Evolutionary conservation across 768 basidiomycete genomes (phyloP).

Genomic region (Mycena filopes): DNA sequence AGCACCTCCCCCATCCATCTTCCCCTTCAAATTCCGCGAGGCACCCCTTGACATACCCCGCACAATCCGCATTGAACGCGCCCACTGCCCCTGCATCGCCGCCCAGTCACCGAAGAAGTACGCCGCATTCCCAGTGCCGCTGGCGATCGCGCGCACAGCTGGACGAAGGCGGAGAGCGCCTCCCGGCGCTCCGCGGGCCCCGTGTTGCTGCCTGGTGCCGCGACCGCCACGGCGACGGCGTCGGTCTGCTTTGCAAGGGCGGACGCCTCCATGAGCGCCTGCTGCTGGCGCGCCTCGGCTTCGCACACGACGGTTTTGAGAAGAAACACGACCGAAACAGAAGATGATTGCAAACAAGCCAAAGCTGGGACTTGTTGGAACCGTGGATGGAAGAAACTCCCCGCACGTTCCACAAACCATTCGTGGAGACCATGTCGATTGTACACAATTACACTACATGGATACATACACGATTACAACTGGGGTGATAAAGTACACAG

Average conservation of each 20-base stretch:
- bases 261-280: constrained; percentile 29
- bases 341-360: too few relatives aligned
- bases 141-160: constrained; percentile 63
- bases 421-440: constrained; percentile 13
- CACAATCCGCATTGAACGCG: constrained; percentile 60
- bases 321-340: too few relatives aligned
- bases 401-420: too few relatives aligned
- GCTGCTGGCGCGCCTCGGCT: constrained; percentile 54
- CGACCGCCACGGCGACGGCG: constrained; percentile 54
- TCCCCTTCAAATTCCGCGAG: constrained; percentile 26
- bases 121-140: constrained; percentile 60
- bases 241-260: constrained; percentile 44
- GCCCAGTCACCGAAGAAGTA: constrained; percentile 65
- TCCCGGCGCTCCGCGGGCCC: constrained; percentile 47
- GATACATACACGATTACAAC: constrained; percentile 18
- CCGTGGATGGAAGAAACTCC: too few relatives aligned
- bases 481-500: constrained; percentile 5
- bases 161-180: constrained; percentile 56
- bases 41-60: constrained; percentile 55
- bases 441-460: constrained; percentile 25
- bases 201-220: constrained; percentile 41
- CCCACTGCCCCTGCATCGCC: constrained; percentile 45
- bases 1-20: constrained; percentile 9
- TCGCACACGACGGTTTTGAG: constrained; percentile 61
- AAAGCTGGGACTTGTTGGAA: too few relatives aligned